These are phyloP conservation scores for Quillaja saponaria DNA, from an alignment of 306 rosid species.

Conservation along the genomic window DNA sequence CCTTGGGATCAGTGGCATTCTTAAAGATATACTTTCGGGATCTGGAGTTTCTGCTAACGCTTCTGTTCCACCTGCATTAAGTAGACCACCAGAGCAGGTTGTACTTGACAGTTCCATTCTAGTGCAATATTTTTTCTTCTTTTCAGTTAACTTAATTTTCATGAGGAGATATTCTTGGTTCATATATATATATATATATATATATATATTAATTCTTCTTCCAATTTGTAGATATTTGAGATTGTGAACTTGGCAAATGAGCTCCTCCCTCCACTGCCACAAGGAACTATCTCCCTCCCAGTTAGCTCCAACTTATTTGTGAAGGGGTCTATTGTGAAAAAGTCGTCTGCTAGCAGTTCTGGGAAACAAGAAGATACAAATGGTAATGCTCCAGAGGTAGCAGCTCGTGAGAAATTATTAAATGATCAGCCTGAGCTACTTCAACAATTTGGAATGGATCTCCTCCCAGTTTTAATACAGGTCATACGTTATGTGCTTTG, in stretches of 20 bases:
- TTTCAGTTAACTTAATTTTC: conserved; percentile 8
- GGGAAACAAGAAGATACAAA: conserved; percentile 73
- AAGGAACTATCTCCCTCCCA: conserved; percentile 86
- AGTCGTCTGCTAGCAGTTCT: conserved; percentile 69
- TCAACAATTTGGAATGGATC: conserved; percentile 90
- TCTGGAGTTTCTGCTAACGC: conserved; percentile 74
- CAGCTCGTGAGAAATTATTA: conserved; percentile 87
- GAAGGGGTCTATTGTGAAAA: conserved; percentile 72
- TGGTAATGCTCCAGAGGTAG: conserved; percentile 64
- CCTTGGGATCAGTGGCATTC: conserved; percentile 92
- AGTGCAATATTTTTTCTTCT: not conserved
- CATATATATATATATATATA: too few species aligned
- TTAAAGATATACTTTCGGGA: conserved; percentile 83
- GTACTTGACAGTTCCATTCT: conserved; percentile 3
- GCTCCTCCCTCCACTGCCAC: conserved; percentile 93
- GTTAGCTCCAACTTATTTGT: conserved; percentile 62
- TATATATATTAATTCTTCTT: too few species aligned
- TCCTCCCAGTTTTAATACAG: conserved; percentile 90
- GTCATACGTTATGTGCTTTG: conserved; percentile 39
- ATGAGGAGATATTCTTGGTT: too few species aligned
- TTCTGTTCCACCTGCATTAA: conserved; percentile 90
- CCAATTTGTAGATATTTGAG: conserved; percentile 72
- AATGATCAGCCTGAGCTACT: conserved; percentile 93
- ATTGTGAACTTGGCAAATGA: conserved; percentile 95
- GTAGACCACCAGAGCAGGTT: conserved; percentile 93